Conservation (phyloP, 2,329 filamentous ascomycete genomes). For the Pseudogymnoascus sp. region DNA sequence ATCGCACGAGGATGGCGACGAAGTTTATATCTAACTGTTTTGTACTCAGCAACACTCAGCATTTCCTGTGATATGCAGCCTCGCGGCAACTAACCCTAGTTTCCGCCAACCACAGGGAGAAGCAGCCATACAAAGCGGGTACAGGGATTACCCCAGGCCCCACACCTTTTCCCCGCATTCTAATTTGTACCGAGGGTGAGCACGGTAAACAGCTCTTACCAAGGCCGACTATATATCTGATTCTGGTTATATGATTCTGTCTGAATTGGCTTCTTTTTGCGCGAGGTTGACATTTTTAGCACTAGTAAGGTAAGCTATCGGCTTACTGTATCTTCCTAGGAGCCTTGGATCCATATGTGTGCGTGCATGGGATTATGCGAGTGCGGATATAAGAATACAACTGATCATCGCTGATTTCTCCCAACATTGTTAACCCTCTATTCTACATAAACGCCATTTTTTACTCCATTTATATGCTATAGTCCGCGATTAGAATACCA, state of each 20-base stretch:
- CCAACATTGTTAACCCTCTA: not conserved
- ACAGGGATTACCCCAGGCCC: not conserved
- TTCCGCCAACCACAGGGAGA: not conserved
- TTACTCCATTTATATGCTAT: not conserved
- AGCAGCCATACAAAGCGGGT: not conserved
- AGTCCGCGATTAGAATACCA: not conserved
- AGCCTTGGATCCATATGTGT: not conserved
- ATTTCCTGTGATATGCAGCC: not conserved
- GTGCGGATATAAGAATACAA: not conserved
- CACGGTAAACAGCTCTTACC: not conserved
- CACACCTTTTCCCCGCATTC: not conserved
- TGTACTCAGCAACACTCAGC: not conserved
- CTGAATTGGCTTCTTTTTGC: not conserved
- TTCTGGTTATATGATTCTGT: conserved; percentile 4
- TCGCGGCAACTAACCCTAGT: not conserved
- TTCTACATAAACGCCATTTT: not conserved
- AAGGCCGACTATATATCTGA: not conserved
- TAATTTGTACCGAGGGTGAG: not conserved
- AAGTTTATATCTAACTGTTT: not conserved
- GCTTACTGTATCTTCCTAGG: not conserved
- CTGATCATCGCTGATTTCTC: not conserved
- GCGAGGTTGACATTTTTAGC: not conserved
- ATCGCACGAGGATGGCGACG: not conserved
- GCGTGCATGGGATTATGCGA: not conserved
- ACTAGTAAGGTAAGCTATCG: not conserved